A percentile compares a stretch with the other conserved stretches of the same genome.
These are phyloP conservation scores for Kodamaea restingae DNA, from an alignment of 805 yeast genomes.

Conservation along the genomic window DNA sequence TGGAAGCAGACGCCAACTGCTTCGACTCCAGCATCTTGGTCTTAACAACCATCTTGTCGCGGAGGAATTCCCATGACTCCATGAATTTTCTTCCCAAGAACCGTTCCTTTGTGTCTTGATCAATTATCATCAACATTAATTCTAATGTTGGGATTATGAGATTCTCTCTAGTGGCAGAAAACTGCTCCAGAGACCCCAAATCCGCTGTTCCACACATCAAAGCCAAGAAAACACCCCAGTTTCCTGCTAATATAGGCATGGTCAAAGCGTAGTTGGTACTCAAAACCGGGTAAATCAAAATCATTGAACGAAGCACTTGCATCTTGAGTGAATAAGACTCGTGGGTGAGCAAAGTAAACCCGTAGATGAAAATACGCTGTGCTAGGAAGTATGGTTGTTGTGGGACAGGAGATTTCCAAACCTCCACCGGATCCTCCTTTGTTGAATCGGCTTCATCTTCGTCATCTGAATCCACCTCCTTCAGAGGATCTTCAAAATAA, in stretches of 20 bases:
- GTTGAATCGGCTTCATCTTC: constrained; percentile 24
- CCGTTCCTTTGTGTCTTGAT: constrained; percentile 36
- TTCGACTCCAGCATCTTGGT: neutral
- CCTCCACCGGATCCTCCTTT: constrained; percentile 14
- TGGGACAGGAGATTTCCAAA: constrained; percentile 70
- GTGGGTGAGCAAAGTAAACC: constrained; percentile 67
- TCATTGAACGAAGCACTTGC: constrained; percentile 50
- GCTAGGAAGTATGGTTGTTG: constrained; percentile 53
- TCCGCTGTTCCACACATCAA: constrained; percentile 17
- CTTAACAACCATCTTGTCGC: constrained; percentile 1
- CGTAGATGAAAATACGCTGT: constrained; percentile 61
- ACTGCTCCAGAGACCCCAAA: constrained; percentile 9
- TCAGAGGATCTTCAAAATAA: constrained; percentile 28
- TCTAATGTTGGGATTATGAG: constrained; percentile 27
- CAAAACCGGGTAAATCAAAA: constrained; percentile 29
- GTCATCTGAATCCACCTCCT: constrained; percentile 29
- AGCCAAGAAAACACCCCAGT: constrained; percentile 30
- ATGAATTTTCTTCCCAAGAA: constrained; percentile 46
- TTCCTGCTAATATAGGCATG: constrained; percentile 30
- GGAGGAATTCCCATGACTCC: constrained; percentile 40
- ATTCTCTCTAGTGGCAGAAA: constrained; percentile 8
- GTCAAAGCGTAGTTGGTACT: constrained; percentile 27
- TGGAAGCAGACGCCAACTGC: neutral
- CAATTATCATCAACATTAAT: constrained; percentile 23
- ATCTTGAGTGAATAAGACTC: constrained; percentile 53